These are phyloP conservation scores for Rhytidhysteron rufulum DNA, from an alignment of 2,329 filamentous ascomycete species.

Conservation along the genomic window DNA sequence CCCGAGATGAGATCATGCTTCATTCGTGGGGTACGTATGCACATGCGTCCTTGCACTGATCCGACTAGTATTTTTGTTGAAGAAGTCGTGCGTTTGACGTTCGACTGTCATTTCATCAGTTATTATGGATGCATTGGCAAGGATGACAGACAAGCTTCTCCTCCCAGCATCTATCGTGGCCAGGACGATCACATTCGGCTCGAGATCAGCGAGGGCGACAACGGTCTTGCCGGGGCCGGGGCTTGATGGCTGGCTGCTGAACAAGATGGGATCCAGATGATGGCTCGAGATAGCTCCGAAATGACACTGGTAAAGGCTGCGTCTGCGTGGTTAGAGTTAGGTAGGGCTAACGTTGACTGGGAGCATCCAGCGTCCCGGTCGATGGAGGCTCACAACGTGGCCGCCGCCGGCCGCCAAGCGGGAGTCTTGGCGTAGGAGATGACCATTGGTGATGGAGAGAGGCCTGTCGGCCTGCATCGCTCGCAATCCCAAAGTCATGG, in stretches of 20 bases:
- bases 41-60: no score
- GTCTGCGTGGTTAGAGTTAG: no score
- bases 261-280: background rate
- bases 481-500: constrained; percentile 26
- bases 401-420: constrained; percentile 20
- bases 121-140: background rate
- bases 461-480: constrained; percentile 15
- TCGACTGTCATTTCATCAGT: background rate
- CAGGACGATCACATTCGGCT: background rate
- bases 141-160: constrained; percentile 9
- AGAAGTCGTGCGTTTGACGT: background rate
- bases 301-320: no score
- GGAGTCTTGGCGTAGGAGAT: background rate
- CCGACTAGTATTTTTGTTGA: constrained; percentile 9
- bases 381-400: constrained; percentile 30
- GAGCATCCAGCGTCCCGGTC: constrained; percentile 6
- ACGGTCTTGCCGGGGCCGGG: constrained; percentile 11
- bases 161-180: no score
- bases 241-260: constrained; percentile 6
- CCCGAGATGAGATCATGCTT: constrained; percentile 22
- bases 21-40: constrained; percentile 8
- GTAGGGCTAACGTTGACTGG: no score
- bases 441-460: constrained; percentile 7
- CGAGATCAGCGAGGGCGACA: constrained; percentile 7
- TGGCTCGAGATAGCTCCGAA: background rate